phyloP scores from a whole-genome alignment of 2,329 filamentous ascomycete genomes.

The Fonsecaea monophora region DNA sequence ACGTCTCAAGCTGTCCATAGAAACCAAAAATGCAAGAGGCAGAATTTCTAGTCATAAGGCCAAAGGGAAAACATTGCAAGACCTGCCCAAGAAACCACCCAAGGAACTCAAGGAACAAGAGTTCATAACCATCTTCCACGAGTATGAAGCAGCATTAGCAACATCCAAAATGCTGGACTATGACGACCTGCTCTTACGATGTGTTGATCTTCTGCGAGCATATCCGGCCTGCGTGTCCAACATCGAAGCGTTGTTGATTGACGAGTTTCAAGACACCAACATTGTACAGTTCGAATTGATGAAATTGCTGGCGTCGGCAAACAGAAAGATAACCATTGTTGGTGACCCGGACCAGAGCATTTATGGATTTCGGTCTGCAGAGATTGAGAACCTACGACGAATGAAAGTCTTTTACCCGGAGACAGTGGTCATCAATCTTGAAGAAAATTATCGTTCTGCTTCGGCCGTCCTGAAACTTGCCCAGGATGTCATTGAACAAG shows the following conservation, averaged over 20 bases:
- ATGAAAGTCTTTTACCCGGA: constrained; percentile 78
- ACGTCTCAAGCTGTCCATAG: constrained; percentile 69
- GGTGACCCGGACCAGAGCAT: constrained; percentile 98
- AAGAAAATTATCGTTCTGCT: constrained; percentile 94
- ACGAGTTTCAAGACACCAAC: constrained; percentile 98
- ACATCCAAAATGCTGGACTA: constrained; percentile 88
- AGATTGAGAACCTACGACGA: constrained; percentile 83
- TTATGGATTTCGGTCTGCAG: constrained; percentile 92
- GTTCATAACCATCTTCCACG: constrained; percentile 70
- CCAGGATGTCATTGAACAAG: constrained; percentile 87
- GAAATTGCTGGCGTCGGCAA: constrained; percentile 78
- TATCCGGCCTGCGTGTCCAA: constrained; percentile 85
- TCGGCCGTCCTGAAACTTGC: constrained; percentile 81
- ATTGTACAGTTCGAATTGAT: constrained; percentile 93
- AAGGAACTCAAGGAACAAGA: constrained; percentile 63
- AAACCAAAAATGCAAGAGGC: constrained; percentile 72
- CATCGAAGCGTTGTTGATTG: constrained; percentile 88
- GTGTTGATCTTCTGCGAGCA: constrained; percentile 75
- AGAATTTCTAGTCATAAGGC: constrained; percentile 75
- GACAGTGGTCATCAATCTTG: constrained; percentile 81
- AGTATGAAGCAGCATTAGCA: constrained; percentile 78
- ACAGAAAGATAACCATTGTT: constrained; percentile 85
- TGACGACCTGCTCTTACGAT: constrained; percentile 86
- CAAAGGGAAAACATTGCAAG: constrained; percentile 57
- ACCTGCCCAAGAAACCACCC: constrained; percentile 47